Evolutionary conservation across 148 eudicot species (phyloP), one percentile per base, ranked within the genome.

Genomic region (Dysphania ambrosioides): DNA sequence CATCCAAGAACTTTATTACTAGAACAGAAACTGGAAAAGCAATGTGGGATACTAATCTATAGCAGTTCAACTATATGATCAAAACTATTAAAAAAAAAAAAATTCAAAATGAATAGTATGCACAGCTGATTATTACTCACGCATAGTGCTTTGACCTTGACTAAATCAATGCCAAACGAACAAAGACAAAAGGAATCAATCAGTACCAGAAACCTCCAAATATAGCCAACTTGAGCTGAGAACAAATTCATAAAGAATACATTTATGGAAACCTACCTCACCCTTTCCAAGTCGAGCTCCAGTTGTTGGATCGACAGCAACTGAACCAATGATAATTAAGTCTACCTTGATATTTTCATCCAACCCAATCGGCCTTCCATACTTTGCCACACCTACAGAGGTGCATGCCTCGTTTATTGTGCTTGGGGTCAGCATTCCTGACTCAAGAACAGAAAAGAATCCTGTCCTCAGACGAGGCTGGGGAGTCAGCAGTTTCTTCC

Each of bases 281-380:
- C 97, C 98, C 93, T 93, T 93, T 80, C 98, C 98, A 70, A 93
- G 90, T 65, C 98, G 85, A 66, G 98, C 98, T 74, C 98, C 98
- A 0, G 97, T 93, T 53, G 81, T 88, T 29, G 98, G 93, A 69
- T 93, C 90, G 58, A 93, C 93, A 78, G 97, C 98, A 44, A 93
- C 97, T 66, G 98, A 93, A 49, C 98, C 98, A 49, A 93, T 85
- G 66, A 93, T 89, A 66, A 93, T 93, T 42, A 93, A 72, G 77
- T 93, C 97, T 47, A 93, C 98, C 76, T 91, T 93, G 55, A 93
- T 86, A 76, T 91, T 88, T 81, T 93, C 98, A 70, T 91, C 95
- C 75, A 93, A 78, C 56, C 91, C 91, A 84, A 93, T 93, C 12
- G 97, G 91, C 79, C 66, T 86, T 77, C 98, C 98, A 80, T 89